phyloP scores from a whole-genome alignment of 345 rosid genomes.

The Lumnitzera littorea region DNA sequence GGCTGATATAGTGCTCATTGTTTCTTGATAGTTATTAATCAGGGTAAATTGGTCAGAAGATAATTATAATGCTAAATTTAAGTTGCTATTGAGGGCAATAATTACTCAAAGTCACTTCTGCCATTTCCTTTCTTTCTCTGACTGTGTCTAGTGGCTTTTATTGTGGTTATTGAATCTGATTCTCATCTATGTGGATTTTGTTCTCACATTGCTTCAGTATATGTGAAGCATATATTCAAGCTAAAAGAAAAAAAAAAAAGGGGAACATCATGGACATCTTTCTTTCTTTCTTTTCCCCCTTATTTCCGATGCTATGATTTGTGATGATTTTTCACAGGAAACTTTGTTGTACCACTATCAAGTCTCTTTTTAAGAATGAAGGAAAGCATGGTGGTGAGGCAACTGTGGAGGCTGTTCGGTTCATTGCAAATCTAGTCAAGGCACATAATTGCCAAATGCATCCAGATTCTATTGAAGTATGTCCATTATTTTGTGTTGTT shows the following conservation, averaged over 20 bases:
- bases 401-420: slow-evolving; percentile 64
- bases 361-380: slow-evolving; percentile 75
- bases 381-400: slow-evolving; percentile 89
- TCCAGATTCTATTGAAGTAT: slow-evolving; percentile 80
- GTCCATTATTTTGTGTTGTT: neutral
- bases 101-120: too few species aligned
- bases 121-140: too few species aligned
- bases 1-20: too few species aligned
- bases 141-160: too few species aligned
- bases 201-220: neutral
- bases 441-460: slow-evolving; percentile 74
- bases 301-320: neutral
- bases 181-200: neutral
- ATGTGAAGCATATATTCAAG: neutral
- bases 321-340: slow-evolving; percentile 43
- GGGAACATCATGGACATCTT: neutral
- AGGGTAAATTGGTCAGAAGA: too few species aligned
- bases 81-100: too few species aligned
- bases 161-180: too few species aligned
- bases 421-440: slow-evolving; percentile 83
- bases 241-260: neutral
- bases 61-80: too few species aligned
- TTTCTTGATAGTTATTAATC: too few species aligned
- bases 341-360: slow-evolving; percentile 66
- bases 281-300: neutral